These are phyloP conservation scores for Aphanomyces stellatus DNA, from an alignment of 352 stramenopile species.

Conservation along the genomic window DNA sequence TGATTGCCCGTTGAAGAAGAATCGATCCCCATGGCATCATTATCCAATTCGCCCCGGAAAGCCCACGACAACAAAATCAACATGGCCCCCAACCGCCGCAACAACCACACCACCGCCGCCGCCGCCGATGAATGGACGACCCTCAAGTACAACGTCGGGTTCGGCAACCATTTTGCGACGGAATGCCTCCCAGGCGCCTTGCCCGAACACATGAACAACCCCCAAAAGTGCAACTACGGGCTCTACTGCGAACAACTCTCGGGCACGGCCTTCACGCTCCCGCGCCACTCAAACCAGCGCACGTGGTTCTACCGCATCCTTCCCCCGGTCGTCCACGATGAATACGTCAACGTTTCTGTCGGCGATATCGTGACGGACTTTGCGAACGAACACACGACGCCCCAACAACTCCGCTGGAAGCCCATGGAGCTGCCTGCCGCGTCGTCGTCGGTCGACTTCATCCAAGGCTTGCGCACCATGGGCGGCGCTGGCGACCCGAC, in stretches of 20 bases:
- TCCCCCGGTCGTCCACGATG: conserved; percentile 71
- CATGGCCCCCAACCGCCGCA: background rate
- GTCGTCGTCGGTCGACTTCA: conserved; percentile 65
- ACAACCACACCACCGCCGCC: background rate
- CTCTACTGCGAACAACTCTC: conserved; percentile 93
- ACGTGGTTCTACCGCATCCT: conserved; percentile 93
- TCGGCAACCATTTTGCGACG: conserved; percentile 91
- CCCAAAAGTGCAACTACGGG: conserved; percentile 85
- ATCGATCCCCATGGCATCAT: too few relatives aligned
- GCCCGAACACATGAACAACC: conserved; percentile 92
- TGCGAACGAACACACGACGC: conserved; percentile 50
- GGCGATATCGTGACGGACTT: conserved; percentile 59
- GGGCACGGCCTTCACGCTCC: conserved; percentile 93
- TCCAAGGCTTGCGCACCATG: conserved; percentile 82
- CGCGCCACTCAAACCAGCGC: conserved; percentile 78
- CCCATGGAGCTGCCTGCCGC: conserved; percentile 63
- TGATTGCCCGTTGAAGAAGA: too few relatives aligned
- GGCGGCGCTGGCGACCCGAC: conserved; percentile 76
- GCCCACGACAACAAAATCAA: background rate
- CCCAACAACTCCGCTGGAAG: conserved; percentile 90
- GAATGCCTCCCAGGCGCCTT: conserved; percentile 84
- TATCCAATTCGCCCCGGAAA: background rate
- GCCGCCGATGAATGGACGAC: conserved; percentile 33
- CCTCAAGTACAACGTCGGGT: conserved; percentile 84
- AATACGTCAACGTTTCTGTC: conserved; percentile 38